A percentile compares a stretch with the other conserved stretches of the same genome.
phyloP scores from a whole-genome alignment of 2,329 filamentous ascomycete species.

The Alternaria atra region DNA sequence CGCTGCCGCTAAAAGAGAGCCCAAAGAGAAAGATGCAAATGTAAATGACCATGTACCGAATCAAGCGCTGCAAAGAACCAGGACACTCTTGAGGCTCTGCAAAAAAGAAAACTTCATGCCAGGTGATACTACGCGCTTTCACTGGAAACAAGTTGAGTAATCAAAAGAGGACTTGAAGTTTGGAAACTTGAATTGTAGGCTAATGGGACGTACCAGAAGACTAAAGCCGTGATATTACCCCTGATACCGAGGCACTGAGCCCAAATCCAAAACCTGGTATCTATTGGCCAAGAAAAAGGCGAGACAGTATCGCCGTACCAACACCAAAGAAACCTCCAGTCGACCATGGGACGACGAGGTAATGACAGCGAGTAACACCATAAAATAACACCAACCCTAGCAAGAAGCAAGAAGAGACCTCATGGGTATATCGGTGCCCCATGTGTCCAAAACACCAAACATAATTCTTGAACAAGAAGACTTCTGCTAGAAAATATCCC shows the following conservation, averaged over 20 bases:
- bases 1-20: not conserved
- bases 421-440: not conserved
- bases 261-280: not conserved
- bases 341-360: slow-evolving; percentile 9
- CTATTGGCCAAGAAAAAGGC: not conserved
- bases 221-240: not conserved
- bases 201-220: not conserved
- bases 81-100: not conserved
- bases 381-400: not conserved
- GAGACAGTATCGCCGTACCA: not conserved
- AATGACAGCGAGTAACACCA: not conserved
- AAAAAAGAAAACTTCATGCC: not conserved
- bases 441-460: not conserved
- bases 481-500: not conserved
- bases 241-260: not conserved
- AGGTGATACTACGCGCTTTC: not conserved
- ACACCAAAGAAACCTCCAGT: slow-evolving; percentile 7
- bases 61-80: not conserved
- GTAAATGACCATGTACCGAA: not conserved
- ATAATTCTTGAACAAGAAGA: not conserved
- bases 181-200: not conserved
- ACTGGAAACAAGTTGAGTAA: not conserved
- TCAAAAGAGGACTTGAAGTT: not conserved
- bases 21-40: not conserved
- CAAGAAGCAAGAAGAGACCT: not conserved